Evolutionary conservation across 2,329 filamentous ascomycete genomes (phyloP).

Genomic region (Aspergillus pseudoglaucus): DNA sequence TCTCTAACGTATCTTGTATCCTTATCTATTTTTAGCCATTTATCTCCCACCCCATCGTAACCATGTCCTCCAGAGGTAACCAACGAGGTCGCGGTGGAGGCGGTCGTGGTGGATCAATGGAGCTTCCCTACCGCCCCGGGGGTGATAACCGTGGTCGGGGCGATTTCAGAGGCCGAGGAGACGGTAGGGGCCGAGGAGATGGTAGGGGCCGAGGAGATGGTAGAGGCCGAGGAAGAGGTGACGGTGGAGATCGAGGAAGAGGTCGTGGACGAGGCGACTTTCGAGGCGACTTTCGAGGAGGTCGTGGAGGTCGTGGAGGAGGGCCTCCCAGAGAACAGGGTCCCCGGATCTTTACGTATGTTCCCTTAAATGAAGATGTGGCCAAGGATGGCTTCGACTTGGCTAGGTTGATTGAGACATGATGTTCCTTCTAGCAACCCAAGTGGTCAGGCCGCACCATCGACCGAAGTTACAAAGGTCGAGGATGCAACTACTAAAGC

Average conservation of each 20-base stretch:
- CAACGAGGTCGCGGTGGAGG: conserved; percentile 13
- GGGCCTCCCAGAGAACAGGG: conserved; percentile 9
- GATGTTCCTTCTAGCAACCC: conserved; percentile 13
- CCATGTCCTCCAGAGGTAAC: conserved; percentile 13
- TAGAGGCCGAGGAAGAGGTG: conserved; percentile 6
- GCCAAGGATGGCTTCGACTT: neutral
- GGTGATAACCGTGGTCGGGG: conserved; percentile 4
- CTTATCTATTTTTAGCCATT: neutral
- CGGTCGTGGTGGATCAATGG: conserved; percentile 18
- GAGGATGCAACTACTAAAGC: conserved; percentile 23
- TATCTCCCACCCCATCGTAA: neutral
- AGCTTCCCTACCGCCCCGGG: conserved; percentile 16
- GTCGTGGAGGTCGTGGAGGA: conserved; percentile 6
- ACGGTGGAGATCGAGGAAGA: conserved; percentile 11
- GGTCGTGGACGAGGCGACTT: conserved; percentile 8
- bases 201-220: conserved; percentile 22
- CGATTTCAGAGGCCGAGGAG: conserved; percentile 13
- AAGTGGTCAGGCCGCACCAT: conserved; percentile 14
- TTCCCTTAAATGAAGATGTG: conserved; percentile 1
- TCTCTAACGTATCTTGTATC: neutral
- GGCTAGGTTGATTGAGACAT: neutral
- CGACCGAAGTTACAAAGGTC: conserved; percentile 17
- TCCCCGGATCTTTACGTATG: conserved; percentile 25
- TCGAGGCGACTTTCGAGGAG: neutral
- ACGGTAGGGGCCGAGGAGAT: conserved; percentile 11